Evolutionary conservation across 192 early-diverging fungal species (phyloP).

Genomic region (Funneliformis mosseae): DNA sequence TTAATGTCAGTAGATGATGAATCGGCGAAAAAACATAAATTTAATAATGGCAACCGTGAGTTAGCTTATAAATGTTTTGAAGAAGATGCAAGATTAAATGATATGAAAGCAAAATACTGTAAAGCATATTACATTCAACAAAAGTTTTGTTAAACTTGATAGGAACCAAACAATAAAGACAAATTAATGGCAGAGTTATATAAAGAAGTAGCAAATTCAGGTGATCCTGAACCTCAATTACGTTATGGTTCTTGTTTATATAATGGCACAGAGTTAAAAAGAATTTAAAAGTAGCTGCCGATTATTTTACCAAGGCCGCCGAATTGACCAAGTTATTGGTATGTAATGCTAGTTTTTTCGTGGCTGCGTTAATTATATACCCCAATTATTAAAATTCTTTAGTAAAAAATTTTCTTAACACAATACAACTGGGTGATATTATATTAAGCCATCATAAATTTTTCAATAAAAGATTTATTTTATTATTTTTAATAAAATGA

Average conservation of each 20-base stretch:
- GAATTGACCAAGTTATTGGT: neutral
- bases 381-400: too few species aligned
- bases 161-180: neutral
- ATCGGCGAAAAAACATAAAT: too few species aligned
- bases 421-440: too few species aligned
- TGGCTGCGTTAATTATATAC: too few species aligned
- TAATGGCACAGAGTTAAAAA: neutral
- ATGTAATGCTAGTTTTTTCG: too few species aligned
- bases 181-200: neutral
- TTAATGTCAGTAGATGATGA: too few species aligned
- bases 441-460: too few species aligned
- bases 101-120: neutral
- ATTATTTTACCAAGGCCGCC: neutral
- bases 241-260: neutral
- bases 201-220: slow-evolving; percentile 1
- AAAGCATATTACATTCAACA: neutral
- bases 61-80: too few species aligned
- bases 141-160: neutral
- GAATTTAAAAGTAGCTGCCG: neutral
- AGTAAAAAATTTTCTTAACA: too few species aligned
- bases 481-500: too few species aligned
- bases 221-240: slow-evolving; percentile 1
- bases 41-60: too few species aligned
- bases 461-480: too few species aligned
- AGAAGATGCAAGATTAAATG: neutral